phyloP scores from a whole-genome alignment of 2,329 filamentous ascomycete genomes.

The Sporothrix pallida region DNA sequence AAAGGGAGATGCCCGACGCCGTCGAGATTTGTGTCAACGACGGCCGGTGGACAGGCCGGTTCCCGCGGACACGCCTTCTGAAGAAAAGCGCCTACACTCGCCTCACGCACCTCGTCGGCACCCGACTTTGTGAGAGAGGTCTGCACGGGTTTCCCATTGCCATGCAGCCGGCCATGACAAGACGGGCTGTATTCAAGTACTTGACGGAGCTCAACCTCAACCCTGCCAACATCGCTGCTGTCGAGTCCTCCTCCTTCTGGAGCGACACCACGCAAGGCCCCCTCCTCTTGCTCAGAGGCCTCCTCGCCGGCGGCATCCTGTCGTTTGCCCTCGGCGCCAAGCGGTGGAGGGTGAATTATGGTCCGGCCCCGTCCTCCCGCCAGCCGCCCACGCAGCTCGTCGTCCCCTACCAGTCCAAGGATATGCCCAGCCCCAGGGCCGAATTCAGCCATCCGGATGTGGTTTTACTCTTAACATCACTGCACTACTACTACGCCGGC shows the following conservation, averaged over 20 bases:
- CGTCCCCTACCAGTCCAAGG: slow-evolving; percentile 66
- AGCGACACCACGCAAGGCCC: slow-evolving; percentile 43
- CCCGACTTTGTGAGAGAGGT: neutral
- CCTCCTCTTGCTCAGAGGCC: slow-evolving; percentile 58
- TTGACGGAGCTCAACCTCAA: slow-evolving; percentile 49
- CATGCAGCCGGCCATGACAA: slow-evolving; percentile 36
- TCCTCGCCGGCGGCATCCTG: slow-evolving; percentile 62
- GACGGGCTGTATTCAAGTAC: slow-evolving; percentile 42
- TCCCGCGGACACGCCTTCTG: slow-evolving; percentile 49
- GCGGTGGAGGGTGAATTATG: slow-evolving; percentile 70
- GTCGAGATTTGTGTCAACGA: slow-evolving; percentile 49
- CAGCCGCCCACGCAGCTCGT: slow-evolving; percentile 54
- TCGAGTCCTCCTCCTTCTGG: slow-evolving; percentile 51
- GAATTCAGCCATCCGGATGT: slow-evolving; percentile 69
- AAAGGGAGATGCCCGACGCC: slow-evolving; percentile 44
- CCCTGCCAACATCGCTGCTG: slow-evolving; percentile 42
- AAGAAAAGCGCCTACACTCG: neutral
- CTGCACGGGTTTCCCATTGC: slow-evolving; percentile 44
- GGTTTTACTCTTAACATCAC: slow-evolving; percentile 59
- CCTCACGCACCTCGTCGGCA: neutral
- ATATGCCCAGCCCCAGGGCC: slow-evolving; percentile 58
- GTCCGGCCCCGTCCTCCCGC: slow-evolving; percentile 52
- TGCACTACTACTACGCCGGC: slow-evolving; percentile 64
- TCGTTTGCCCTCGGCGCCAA: slow-evolving; percentile 61
- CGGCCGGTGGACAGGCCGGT: slow-evolving; percentile 38